These are phyloP conservation scores for Torrubiella hemipterigena DNA, from an alignment of 2,329 filamentous ascomycete species.

Conservation along the genomic window DNA sequence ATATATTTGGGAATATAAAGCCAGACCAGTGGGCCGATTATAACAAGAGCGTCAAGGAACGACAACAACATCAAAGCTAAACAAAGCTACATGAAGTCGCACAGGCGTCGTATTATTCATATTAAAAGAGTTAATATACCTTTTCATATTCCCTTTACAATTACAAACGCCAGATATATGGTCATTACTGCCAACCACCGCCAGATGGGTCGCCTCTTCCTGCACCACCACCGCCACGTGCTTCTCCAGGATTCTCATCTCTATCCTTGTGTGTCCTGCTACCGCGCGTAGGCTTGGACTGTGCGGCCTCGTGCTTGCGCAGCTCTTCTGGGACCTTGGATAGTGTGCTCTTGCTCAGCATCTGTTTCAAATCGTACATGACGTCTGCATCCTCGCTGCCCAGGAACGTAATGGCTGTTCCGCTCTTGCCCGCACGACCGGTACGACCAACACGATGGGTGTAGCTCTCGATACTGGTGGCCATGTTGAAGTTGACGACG, in stretches of 20 bases:
- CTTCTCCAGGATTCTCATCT: constrained; percentile 14
- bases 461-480: constrained; percentile 81
- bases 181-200: too few relatives aligned
- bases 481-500: constrained; percentile 99
- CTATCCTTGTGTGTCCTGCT: constrained; percentile 17
- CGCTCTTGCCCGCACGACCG: constrained; percentile 91
- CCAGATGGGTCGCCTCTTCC: too few relatives aligned
- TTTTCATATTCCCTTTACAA: too few relatives aligned
- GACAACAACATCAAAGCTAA: too few relatives aligned
- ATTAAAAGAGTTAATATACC: too few relatives aligned
- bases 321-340: constrained; percentile 87
- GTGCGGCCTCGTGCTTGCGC: constrained; percentile 79
- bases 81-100: too few relatives aligned
- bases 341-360: constrained; percentile 81
- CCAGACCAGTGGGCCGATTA: too few relatives aligned
- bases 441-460: constrained; percentile 95
- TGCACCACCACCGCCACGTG: constrained; percentile 8
- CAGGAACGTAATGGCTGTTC: constrained; percentile 92
- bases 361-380: constrained; percentile 90
- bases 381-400: constrained; percentile 83
- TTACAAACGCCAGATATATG: too few relatives aligned
- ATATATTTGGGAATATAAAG: too few relatives aligned
- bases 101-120: too few relatives aligned
- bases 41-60: too few relatives aligned
- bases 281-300: constrained; percentile 55